phyloP scores from a whole-genome alignment of 768 basidiomycete genomes.

The Mycena rebaudengoi region DNA sequence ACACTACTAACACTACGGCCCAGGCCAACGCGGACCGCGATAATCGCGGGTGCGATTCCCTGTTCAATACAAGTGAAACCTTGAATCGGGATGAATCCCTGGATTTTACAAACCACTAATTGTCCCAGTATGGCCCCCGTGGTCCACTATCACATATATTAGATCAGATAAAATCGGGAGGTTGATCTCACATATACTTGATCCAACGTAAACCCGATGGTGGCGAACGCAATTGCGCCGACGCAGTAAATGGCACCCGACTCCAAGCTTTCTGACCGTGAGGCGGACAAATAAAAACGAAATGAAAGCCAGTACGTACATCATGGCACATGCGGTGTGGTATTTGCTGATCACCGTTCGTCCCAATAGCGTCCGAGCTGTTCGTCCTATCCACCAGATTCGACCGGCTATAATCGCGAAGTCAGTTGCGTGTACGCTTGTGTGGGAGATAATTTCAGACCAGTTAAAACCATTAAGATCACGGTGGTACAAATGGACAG shows the following conservation, averaged over 20 bases:
- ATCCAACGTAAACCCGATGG: background rate
- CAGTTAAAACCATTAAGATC: background rate
- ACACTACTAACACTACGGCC: too few species aligned
- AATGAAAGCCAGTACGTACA: too few species aligned
- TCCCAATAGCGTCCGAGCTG: conserved; percentile 3
- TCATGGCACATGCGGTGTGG: background rate
- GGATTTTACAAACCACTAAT: background rate
- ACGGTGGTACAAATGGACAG: too few species aligned
- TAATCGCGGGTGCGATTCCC: too few species aligned
- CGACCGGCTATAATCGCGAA: background rate
- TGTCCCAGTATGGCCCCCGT: background rate
- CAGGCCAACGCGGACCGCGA: too few species aligned
- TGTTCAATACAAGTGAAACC: too few species aligned
- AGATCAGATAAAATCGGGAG: background rate
- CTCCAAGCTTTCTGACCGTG: too few species aligned
- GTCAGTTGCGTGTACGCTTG: background rate
- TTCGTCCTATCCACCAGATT: conserved; percentile 9
- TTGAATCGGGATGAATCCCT: background rate
- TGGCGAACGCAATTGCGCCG: background rate
- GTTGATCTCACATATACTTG: background rate
- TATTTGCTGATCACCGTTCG: background rate
- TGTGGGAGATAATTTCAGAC: background rate
- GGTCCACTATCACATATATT: background rate
- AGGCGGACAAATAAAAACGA: too few species aligned
- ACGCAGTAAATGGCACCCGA: background rate